These are phyloP conservation scores for Solanum dulcamara DNA, from an alignment of 257 asterid species.

Conservation along the genomic window DNA sequence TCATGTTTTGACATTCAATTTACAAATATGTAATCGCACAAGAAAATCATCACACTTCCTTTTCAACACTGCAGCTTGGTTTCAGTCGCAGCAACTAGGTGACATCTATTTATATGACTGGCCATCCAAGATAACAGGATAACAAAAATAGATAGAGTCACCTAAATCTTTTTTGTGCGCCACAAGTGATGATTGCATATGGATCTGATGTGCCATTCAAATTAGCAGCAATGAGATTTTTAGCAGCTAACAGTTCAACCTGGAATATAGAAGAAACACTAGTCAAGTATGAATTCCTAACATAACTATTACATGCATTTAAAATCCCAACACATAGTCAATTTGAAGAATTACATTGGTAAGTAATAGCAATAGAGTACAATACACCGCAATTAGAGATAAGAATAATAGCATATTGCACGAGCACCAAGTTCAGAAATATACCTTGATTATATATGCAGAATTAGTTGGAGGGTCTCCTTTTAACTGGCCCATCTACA, in stretches of 20 bases:
- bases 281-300: not conserved
- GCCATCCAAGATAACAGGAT: not conserved
- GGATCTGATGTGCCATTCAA: conserved; percentile 91
- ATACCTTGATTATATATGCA: conserved; percentile 72
- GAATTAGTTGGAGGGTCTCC: conserved; percentile 40
- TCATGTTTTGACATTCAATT: not conserved
- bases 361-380: not conserved
- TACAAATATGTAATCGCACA: not conserved
- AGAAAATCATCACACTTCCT: not conserved
- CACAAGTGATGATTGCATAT: conserved; percentile 78
- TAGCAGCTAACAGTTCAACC: conserved; percentile 95
- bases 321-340: not conserved
- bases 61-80: not conserved
- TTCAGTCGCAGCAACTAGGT: not conserved
- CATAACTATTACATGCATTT: not conserved
- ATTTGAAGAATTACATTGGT: not conserved
- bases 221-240: conserved; percentile 80
- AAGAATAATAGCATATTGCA: not conserved
- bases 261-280: conserved; percentile 14
- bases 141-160: conserved; percentile 3
- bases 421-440: not conserved
- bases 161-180: conserved; percentile 85
- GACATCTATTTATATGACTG: not conserved
- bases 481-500: conserved; percentile 48
- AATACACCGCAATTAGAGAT: not conserved